phyloP scores from a whole-genome alignment of 768 basidiomycete genomes.

The Gautieria morchelliformis region DNA sequence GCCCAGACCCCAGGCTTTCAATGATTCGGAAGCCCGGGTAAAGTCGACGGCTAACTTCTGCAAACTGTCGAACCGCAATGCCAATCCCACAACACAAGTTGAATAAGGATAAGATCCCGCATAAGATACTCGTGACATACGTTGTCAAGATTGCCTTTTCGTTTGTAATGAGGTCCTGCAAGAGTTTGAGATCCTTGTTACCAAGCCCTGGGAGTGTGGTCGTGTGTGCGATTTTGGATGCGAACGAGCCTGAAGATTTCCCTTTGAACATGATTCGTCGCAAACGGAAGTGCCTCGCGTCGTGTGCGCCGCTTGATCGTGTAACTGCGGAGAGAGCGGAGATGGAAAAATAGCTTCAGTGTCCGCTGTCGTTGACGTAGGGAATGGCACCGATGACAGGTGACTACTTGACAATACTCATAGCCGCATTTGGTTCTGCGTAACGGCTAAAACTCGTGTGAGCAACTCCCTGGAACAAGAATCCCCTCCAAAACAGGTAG shows the following conservation, averaged over 20 bases:
- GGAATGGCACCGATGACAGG: too few relatives aligned
- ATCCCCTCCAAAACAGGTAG: too few relatives aligned
- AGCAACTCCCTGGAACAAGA: too few relatives aligned
- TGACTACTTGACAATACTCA: too few relatives aligned
- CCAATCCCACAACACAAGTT: not conserved
- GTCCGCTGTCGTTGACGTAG: too few relatives aligned
- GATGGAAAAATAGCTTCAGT: too few relatives aligned
- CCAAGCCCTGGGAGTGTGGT: conserved; percentile 67
- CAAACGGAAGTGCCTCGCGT: too few relatives aligned
- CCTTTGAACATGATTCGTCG: conserved; percentile 54
- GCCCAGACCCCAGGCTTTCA: conserved; percentile 63
- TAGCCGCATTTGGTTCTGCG: too few relatives aligned
- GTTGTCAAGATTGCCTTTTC: conserved; percentile 76
- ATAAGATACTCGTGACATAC: conserved; percentile 32
- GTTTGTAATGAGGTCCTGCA: conserved; percentile 84
- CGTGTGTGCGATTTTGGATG: conserved; percentile 83
- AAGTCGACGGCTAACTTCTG: conserved; percentile 60
- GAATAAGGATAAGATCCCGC: not conserved
- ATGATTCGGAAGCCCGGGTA: conserved; percentile 59
- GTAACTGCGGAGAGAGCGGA: too few relatives aligned
- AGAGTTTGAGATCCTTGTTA: conserved; percentile 68
- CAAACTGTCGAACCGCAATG: conserved; percentile 29
- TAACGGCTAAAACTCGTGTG: too few relatives aligned
- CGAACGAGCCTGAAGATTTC: conserved; percentile 28
- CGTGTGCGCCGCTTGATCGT: too few relatives aligned